Evolutionary conservation across 2,329 filamentous ascomycete species (phyloP).

Genomic region (Fusarium keratoplasticum): DNA sequence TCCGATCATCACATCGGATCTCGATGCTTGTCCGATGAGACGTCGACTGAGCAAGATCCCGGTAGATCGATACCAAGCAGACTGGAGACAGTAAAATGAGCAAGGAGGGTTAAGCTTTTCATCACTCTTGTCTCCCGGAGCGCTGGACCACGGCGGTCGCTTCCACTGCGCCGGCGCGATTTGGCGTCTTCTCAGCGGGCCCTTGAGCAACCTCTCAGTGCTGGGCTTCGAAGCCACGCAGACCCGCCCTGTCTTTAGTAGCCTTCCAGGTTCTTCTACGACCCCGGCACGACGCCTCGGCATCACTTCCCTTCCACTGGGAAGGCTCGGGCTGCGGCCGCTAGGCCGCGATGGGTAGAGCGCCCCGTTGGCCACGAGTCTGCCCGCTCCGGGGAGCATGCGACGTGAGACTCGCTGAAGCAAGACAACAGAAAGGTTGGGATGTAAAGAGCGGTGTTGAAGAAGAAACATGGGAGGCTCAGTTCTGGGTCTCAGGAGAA

Average conservation of each 20-base stretch:
- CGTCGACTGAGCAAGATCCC: slow-evolving; percentile 12
- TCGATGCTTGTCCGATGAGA: slow-evolving; percentile 29
- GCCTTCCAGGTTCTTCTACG: slow-evolving; percentile 42
- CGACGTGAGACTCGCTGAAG: slow-evolving; percentile 9
- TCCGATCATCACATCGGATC: slow-evolving; percentile 23
- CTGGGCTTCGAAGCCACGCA: slow-evolving; percentile 23
- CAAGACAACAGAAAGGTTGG: slow-evolving; percentile 8
- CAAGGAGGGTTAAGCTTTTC: slow-evolving; percentile 36
- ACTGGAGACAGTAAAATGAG: slow-evolving; percentile 39
- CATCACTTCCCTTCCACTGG: slow-evolving; percentile 43
- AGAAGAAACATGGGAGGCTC: slow-evolving; percentile 1
- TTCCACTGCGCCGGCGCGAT: slow-evolving; percentile 30
- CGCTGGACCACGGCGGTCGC: slow-evolving; percentile 31
- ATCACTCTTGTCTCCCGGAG: slow-evolving; percentile 30
- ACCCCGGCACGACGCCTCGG: slow-evolving; percentile 29
- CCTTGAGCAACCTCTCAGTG: slow-evolving; percentile 21
- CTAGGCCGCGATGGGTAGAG: slow-evolving; percentile 40
- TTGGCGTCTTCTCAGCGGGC: slow-evolving; percentile 10
- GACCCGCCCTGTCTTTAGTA: slow-evolving; percentile 26
- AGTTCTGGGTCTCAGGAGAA: not conserved
- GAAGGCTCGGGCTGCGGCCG: slow-evolving; percentile 35
- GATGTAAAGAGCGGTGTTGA: not conserved
- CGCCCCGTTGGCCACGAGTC: slow-evolving; percentile 39
- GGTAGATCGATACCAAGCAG: slow-evolving; percentile 29
- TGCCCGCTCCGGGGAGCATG: slow-evolving; percentile 12